These are phyloP conservation scores for Porphyrellus cyaneotinctus DNA, from an alignment of 768 basidiomycete genomes.

Conservation along the genomic window DNA sequence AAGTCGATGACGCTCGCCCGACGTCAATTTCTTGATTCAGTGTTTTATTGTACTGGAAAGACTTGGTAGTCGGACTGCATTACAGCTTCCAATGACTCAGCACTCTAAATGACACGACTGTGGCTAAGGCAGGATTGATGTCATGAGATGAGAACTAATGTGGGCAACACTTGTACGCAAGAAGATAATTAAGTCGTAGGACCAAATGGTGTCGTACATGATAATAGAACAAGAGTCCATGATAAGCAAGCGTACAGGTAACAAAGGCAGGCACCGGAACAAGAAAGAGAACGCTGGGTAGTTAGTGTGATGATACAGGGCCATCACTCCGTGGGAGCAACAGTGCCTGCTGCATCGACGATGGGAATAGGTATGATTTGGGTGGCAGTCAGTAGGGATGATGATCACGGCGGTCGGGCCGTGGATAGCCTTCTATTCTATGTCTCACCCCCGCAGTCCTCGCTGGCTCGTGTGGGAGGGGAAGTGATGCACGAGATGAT, in stretches of 20 bases:
- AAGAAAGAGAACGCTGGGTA: background rate
- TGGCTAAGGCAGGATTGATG: background rate
- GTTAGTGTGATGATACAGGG: background rate
- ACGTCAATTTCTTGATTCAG: no score
- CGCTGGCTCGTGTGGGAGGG: background rate
- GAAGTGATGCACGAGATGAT: background rate
- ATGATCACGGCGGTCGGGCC: background rate
- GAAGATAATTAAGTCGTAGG: slow-evolving; percentile 18
- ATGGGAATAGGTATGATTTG: slow-evolving; percentile 6
- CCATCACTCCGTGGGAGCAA: background rate
- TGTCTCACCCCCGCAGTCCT: background rate
- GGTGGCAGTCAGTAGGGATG: background rate
- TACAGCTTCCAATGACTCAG: no score
- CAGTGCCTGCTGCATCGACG: background rate
- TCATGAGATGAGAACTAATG: slow-evolving; percentile 5
- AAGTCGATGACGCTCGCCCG: no score
- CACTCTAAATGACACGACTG: background rate
- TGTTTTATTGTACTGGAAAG: no score
- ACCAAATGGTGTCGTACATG: slow-evolving; percentile 17
- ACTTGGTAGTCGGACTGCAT: no score
- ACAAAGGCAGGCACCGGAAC: background rate
- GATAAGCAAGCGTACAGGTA: background rate
- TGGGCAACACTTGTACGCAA: slow-evolving; percentile 15
- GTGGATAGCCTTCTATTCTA: slow-evolving; percentile 12
- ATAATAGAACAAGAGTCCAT: slow-evolving; percentile 8